phyloP scores from a whole-genome alignment of 2,329 filamentous ascomycete species.

The Trichoderma sp. region DNA sequence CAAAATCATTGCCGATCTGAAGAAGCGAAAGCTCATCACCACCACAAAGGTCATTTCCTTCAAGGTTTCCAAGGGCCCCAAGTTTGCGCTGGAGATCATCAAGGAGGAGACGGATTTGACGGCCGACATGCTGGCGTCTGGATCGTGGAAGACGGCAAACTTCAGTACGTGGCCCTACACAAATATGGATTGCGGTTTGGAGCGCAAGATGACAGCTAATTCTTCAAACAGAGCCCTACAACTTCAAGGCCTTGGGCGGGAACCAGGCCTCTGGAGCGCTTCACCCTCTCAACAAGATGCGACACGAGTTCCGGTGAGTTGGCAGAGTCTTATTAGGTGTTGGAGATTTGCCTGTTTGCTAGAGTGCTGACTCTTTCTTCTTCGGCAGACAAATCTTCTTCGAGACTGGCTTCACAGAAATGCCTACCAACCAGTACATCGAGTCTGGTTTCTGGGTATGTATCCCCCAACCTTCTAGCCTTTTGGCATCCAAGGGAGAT shows the following conservation, averaged over 20 bases:
- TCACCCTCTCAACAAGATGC: constrained; percentile 85
- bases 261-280: constrained; percentile 60
- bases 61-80: constrained; percentile 77
- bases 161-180: constrained; percentile 60
- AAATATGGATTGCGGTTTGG: not conserved
- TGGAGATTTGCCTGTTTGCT: not conserved
- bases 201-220: not conserved
- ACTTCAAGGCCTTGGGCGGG: constrained; percentile 69
- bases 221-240: constrained; percentile 51
- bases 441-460: constrained; percentile 87
- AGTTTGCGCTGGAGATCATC: constrained; percentile 82
- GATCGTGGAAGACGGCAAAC: constrained; percentile 85
- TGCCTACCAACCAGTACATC: constrained; percentile 90
- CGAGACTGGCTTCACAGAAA: constrained; percentile 97
- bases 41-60: constrained; percentile 83
- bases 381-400: constrained; percentile 77
- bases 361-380: not conserved
- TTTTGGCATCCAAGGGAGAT: not conserved
- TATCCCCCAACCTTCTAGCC: not conserved
- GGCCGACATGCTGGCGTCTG: constrained; percentile 82
- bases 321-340: accelerated
- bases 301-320: constrained; percentile 73
- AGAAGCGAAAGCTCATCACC: constrained; percentile 86
- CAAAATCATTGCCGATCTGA: constrained; percentile 76
- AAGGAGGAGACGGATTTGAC: constrained; percentile 96